A percentile compares a stretch with the other conserved stretches of the same genome.
Evolutionary conservation across 2,329 filamentous ascomycete species (phyloP).

Genomic region (Stenocarpella maydis): DNA sequence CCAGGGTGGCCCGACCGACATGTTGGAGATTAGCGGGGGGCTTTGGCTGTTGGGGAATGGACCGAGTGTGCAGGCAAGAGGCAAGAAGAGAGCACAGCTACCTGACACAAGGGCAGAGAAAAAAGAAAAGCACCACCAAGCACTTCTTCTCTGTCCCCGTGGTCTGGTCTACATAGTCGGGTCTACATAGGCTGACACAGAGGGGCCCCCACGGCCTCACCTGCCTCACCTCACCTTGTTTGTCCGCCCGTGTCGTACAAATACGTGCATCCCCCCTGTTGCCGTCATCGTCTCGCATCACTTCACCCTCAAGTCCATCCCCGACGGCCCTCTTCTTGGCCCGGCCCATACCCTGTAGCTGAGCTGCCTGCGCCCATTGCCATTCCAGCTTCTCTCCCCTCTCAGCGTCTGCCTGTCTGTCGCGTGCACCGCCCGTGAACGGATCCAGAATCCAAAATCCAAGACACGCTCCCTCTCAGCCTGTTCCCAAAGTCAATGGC

Average conservation of each 20-base stretch:
- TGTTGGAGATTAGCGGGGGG: conserved; percentile 13
- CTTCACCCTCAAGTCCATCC: conserved; percentile 21
- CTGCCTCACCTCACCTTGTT: conserved; percentile 17
- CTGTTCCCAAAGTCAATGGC: conserved; percentile 58
- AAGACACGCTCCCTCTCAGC: not conserved
- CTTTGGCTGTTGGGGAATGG: not conserved
- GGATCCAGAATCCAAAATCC: not conserved
- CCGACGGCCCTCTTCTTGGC: conserved; percentile 23
- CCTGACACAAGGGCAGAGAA: not conserved
- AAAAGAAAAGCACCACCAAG: not conserved
- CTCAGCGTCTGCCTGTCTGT: not conserved
- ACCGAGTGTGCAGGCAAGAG: not conserved
- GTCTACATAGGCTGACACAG: not conserved
- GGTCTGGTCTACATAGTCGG: too few species aligned
- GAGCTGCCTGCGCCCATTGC: not conserved
- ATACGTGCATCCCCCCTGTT: conserved; percentile 5
- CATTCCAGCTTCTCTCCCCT: not conserved
- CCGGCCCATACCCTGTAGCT: not conserved
- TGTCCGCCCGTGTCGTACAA: conserved; percentile 19
- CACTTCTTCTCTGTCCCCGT: too few species aligned
- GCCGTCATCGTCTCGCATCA: conserved; percentile 11
- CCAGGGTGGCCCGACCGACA: conserved; percentile 8
- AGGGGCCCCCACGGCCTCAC: not conserved
- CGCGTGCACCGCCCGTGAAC: not conserved
- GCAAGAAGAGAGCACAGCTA: not conserved